These are phyloP conservation scores for Blastobotrys elegans DNA, from an alignment of 1,139 yeast species.

Conservation along the genomic window DNA sequence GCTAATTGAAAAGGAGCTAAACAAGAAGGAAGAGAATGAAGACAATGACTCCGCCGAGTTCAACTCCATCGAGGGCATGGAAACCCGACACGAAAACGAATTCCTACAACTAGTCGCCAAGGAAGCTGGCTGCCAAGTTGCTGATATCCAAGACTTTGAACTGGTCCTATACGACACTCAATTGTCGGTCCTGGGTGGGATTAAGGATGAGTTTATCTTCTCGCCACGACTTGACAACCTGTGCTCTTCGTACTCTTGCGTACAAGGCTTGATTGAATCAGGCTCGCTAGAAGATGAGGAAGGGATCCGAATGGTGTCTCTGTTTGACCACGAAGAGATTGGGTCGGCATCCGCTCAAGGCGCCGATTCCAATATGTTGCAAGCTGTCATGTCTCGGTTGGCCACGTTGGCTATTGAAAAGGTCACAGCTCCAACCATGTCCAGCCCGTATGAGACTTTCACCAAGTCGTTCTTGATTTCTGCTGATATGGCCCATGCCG, in stretches of 20 bases:
- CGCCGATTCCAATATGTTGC: conserved; percentile 87
- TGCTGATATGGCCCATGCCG: conserved; percentile 96
- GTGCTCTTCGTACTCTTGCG: conserved; percentile 78
- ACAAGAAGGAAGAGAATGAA: conserved; percentile 27
- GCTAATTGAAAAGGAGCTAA: conserved; percentile 41
- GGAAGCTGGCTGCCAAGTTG: conserved; percentile 44
- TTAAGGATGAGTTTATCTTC: conserved; percentile 84
- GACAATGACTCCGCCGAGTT: conserved; percentile 51
- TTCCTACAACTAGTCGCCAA: conserved; percentile 63
- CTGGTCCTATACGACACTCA: conserved; percentile 84
- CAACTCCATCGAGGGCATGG: conserved; percentile 58
- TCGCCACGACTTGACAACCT: conserved; percentile 92
- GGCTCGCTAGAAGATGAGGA: conserved; percentile 41
- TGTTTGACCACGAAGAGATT: conserved; percentile 93
- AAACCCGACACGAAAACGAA: conserved; percentile 71
- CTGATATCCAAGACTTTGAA: conserved; percentile 82
- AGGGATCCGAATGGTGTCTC: conserved; percentile 66
- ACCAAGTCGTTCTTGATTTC: conserved; percentile 85
- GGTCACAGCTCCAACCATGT: conserved; percentile 33
- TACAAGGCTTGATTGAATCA: conserved; percentile 63
- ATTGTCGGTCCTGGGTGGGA: conserved; percentile 76
- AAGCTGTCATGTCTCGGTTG: conserved; percentile 67
- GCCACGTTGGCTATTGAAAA: conserved; percentile 44
- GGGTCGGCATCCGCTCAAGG: conserved; percentile 96
- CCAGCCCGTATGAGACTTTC: conserved; percentile 51